Conservation (phyloP, 2,329 filamentous ascomycete genomes). For the Xylaria sp. region DNA sequence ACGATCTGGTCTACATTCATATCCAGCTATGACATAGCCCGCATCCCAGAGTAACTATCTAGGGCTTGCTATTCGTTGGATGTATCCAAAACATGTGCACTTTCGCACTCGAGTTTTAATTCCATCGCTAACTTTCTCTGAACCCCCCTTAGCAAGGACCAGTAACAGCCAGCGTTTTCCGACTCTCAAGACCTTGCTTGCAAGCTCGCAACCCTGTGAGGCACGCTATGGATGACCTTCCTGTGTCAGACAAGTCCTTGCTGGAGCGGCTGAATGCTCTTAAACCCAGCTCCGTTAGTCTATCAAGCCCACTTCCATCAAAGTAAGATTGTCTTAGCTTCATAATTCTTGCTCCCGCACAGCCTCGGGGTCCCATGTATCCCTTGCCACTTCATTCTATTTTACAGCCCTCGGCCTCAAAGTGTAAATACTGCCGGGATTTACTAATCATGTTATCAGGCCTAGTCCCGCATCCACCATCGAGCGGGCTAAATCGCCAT, state of each 20-base stretch:
- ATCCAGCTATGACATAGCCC: neutral
- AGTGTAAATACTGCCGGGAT: constrained; percentile 11
- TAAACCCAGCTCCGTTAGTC: constrained; percentile 52
- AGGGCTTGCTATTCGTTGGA: neutral
- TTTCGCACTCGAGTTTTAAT: neutral
- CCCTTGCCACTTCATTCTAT: neutral
- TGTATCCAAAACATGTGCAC: neutral
- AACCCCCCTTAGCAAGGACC: neutral
- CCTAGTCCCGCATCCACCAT: constrained; percentile 49
- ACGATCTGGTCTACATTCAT: neutral
- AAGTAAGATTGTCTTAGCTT: constrained; percentile 52
- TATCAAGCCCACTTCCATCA: constrained; percentile 45
- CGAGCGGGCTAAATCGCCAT: constrained; percentile 55
- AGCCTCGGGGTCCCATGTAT: constrained; percentile 2
- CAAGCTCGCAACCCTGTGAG: neutral
- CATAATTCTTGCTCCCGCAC: neutral
- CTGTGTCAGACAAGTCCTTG: constrained; percentile 56
- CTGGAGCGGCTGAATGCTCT: constrained; percentile 66
- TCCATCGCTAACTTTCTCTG: neutral
- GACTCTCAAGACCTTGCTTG: neutral
- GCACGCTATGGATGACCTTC: constrained; percentile 36
- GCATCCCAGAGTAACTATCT: neutral
- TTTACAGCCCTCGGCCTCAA: neutral
- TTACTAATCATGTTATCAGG: constrained; percentile 45
- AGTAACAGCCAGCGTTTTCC: neutral